phyloP scores from a whole-genome alignment of 768 basidiomycete species.

The Rickenella mellea region DNA sequence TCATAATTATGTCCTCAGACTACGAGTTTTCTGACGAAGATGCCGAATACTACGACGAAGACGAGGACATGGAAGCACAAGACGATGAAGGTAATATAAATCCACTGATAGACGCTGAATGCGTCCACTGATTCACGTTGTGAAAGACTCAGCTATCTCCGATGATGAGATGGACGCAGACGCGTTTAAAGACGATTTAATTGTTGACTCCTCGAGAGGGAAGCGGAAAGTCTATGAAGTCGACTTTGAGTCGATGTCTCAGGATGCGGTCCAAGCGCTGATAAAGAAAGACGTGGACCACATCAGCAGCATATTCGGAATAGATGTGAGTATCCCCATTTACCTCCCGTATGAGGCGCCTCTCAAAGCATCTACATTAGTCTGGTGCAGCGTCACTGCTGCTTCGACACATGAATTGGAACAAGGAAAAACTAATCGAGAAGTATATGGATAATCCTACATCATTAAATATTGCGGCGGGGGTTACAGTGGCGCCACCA shows the following conservation, averaged over 20 bases:
- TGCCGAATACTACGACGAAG: slow-evolving; percentile 56
- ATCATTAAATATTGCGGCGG: slow-evolving; percentile 63
- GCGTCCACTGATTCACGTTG: slow-evolving; percentile 15
- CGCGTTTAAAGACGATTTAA: slow-evolving; percentile 54
- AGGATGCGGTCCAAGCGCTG: slow-evolving; percentile 63
- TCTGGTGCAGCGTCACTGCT: slow-evolving; percentile 62
- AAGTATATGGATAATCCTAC: slow-evolving; percentile 93
- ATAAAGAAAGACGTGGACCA: slow-evolving; percentile 79
- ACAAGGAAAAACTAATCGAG: slow-evolving; percentile 92
- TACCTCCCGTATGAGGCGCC: neutral
- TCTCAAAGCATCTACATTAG: slow-evolving; percentile 25
- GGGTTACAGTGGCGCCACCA: slow-evolving; percentile 43
- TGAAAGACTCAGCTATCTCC: slow-evolving; percentile 28
- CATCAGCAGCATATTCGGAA: slow-evolving; percentile 78
- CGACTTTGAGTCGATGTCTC: slow-evolving; percentile 68
- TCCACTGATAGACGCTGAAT: neutral
- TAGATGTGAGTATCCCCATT: slow-evolving; percentile 58
- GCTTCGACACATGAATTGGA: slow-evolving; percentile 83
- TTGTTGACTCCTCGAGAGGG: slow-evolving; percentile 36
- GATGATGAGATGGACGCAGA: slow-evolving; percentile 70
- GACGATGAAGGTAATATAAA: slow-evolving; percentile 43
- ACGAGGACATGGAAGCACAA: slow-evolving; percentile 53
- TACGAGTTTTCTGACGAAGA: slow-evolving; percentile 67
- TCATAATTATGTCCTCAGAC: slow-evolving; percentile 47
- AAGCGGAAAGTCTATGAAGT: slow-evolving; percentile 74